Evolutionary conservation across 345 rosid genomes (phyloP), one percentile per base, ranked within the genome.

Genomic region (Salix udensis): DNA sequence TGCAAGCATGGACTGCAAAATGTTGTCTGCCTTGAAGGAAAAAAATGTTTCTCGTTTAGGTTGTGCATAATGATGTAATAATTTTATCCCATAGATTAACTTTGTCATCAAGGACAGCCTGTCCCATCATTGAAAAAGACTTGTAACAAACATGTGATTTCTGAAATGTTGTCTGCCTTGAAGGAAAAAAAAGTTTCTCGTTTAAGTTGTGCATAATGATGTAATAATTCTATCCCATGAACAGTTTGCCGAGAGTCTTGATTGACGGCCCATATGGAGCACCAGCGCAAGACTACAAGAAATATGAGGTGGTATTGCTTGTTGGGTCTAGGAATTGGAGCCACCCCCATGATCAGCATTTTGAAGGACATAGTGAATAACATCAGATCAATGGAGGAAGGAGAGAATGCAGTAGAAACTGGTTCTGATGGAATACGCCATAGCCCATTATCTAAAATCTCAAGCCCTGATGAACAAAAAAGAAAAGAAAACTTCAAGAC

Each of bases 251-350:
- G 1, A 85, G 86, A 83, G 89, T 92, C 13, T 10, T 89, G 82
- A 88, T 92, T 16, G 96, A 92, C 64, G 96, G 92, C 26, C 97
- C 97, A 15, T 92, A 92, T 55, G 97, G 97, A 53, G 97, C 96
- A 65, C 94, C 97, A 70, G 97, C 97, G 64, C 96, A 92, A 72
- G 97, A 91, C 86, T 91, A 89, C 91, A 86, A 88, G 79, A 81
- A 88, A 75, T 91, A 89, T 21, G 97, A 92, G 64, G 92, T 92
- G 13, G 89, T 92, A 19, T 76, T 92, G 71, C 88, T 92, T 0
- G 94, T 92, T 92, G 14, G 97, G 93, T 46, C 83, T 92, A 26
- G 95, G 97, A 40, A 92, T 92, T 5, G 97, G 97, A 74, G 97
- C 96, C 24, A 92, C 97, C 6, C 97, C 97, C 6, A 91, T 92